phyloP scores from a whole-genome alignment of 139 green algal genomes.

The Choricystis sp. region DNA sequence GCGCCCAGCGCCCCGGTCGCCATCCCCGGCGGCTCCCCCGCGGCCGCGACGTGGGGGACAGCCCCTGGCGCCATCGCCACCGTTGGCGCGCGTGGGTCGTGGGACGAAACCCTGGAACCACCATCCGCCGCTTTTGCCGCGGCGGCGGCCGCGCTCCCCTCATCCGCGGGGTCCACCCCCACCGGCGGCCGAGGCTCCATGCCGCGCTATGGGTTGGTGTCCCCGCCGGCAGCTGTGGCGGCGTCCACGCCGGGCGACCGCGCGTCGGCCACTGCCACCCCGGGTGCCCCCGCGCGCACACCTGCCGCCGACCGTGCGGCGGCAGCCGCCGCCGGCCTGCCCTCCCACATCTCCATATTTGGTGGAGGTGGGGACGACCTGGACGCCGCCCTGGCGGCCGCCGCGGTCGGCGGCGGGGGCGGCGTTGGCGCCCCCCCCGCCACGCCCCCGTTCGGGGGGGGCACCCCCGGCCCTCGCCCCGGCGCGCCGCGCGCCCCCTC shows the following conservation, averaged over 20 bases:
- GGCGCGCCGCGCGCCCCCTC: too few species aligned
- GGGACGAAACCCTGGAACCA: too few species aligned
- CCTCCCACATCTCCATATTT: slow-evolving; percentile 47
- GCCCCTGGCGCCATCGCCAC: too few species aligned
- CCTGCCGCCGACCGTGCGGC: not conserved
- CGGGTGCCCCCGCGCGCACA: not conserved
- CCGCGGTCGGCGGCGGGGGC: too few species aligned
- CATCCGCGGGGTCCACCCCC: not conserved
- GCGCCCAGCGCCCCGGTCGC: too few species aligned
- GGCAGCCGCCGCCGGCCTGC: slow-evolving; percentile 18
- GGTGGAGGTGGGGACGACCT: slow-evolving; percentile 20
- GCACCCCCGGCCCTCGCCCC: too few species aligned
- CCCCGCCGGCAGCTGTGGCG: not conserved
- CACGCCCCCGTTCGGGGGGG: too few species aligned
- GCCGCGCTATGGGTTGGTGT: not conserved
- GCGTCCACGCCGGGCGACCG: not conserved
- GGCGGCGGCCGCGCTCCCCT: not conserved
- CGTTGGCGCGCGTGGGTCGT: too few species aligned
- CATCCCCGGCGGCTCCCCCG: too few species aligned
- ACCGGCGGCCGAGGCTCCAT: not conserved
- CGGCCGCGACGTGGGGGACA: too few species aligned
- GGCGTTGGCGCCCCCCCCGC: too few species aligned
- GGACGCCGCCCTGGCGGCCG: too few species aligned
- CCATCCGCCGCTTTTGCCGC: not conserved
- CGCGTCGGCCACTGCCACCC: not conserved